Evolutionary conservation across 2,329 filamentous ascomycete genomes (phyloP).

Genomic region (Didymella pinodella): DNA sequence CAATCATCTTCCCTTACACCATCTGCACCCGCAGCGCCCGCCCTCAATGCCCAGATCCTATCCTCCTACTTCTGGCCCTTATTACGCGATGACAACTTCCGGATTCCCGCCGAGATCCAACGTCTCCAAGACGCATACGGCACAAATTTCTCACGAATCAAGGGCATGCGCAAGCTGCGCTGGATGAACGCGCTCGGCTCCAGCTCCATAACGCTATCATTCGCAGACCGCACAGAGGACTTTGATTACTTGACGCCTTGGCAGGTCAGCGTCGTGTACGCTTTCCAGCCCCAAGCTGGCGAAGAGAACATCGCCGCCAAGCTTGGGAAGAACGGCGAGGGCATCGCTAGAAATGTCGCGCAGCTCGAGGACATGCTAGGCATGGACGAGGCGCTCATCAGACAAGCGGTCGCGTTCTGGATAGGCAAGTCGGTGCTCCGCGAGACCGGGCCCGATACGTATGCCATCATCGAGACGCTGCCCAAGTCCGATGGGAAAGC

Average conservation of each 20-base stretch:
- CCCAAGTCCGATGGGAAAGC: constrained; percentile 21
- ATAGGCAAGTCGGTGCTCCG: constrained; percentile 71
- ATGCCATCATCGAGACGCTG: constrained; percentile 70
- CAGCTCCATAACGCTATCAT: constrained; percentile 79
- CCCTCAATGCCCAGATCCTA: constrained; percentile 81
- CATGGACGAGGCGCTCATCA: constrained; percentile 77
- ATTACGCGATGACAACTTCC: constrained; percentile 73
- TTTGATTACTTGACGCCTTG: constrained; percentile 82
- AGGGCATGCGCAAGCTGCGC: constrained; percentile 82
- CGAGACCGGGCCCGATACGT: constrained; percentile 59
- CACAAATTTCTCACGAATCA: constrained; percentile 77
- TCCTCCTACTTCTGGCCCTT: constrained; percentile 94
- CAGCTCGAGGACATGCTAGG: constrained; percentile 64
- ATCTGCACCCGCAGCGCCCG: constrained; percentile 28
- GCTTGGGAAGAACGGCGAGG: constrained; percentile 29
- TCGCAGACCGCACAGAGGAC: constrained; percentile 79
- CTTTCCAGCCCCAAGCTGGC: constrained; percentile 68
- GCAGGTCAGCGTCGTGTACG: constrained; percentile 86
- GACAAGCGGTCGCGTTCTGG: constrained; percentile 75
- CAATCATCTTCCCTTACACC: constrained; percentile 22
- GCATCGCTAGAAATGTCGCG: constrained; percentile 51
- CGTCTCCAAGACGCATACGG: constrained; percentile 75
- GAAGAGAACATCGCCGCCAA: constrained; percentile 36
- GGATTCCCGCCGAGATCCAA: constrained; percentile 65
- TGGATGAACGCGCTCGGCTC: constrained; percentile 87